Evolutionary conservation across 306 rosid genomes (phyloP).

Genomic region (Trifolium repens): DNA sequence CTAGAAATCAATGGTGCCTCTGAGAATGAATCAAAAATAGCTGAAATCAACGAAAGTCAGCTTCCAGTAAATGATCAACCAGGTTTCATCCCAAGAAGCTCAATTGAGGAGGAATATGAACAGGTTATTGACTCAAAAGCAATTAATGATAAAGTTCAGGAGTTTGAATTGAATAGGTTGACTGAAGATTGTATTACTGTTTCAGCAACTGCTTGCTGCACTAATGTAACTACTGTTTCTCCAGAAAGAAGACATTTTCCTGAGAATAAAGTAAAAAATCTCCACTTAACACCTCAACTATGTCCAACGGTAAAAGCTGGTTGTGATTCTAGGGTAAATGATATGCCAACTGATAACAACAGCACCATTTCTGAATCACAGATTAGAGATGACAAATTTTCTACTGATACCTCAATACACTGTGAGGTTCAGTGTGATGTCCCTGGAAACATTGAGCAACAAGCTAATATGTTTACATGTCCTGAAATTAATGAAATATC

Average conservation of each 20-base stretch:
- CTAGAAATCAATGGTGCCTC: constrained; percentile 29
- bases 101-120: constrained; percentile 35
- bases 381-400: constrained; percentile 33
- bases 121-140: constrained; percentile 41
- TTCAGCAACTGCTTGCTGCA: constrained; percentile 32
- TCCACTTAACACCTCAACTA: constrained; percentile 25
- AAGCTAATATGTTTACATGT: constrained; percentile 17
- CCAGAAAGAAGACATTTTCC: constrained; percentile 29
- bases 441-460: constrained; percentile 39
- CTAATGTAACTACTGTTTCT: constrained; percentile 26
- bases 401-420: constrained; percentile 36
- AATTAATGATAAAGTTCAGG: constrained; percentile 20
- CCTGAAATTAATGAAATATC: constrained; percentile 35
- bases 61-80: constrained; percentile 36
- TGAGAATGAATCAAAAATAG: constrained; percentile 35
- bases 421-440: constrained; percentile 33
- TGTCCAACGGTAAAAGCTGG: constrained; percentile 28
- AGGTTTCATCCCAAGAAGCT: constrained; percentile 27
- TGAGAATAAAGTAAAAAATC: constrained; percentile 34
- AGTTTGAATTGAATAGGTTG: constrained; percentile 18
- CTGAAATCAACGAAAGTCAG: constrained; percentile 41
- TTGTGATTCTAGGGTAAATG: constrained; percentile 33
- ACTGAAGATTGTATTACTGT: constrained; percentile 31
- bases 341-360: constrained; percentile 21
- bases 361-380: constrained; percentile 31